Base-by-base conservation (phyloP, 2,329 filamentous ascomycete species). In the Plectosphaerella plurivora region DNA sequence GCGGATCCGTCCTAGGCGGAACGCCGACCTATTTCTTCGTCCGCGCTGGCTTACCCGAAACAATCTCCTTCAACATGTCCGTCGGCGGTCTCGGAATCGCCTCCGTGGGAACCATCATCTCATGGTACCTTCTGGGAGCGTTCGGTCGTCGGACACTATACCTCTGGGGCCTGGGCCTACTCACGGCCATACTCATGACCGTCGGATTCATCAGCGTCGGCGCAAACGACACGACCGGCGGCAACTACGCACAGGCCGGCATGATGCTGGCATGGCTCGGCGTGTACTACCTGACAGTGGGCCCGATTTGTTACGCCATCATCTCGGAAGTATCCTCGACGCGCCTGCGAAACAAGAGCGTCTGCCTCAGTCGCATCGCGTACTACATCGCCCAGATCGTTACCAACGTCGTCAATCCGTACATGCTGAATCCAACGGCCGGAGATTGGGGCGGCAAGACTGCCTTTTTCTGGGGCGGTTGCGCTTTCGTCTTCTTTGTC, bases 91-190 rank as follows among this genome's bases (percentile, higher is more conserved):
- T 66, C 33, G 63, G 62, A 7, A 61, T 74, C 45, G 70, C 66
- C 15, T 66, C 71, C 33, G 54, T 68, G 2, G 71, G 69, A 3
- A 73, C 69, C 2, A 55, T 73, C n/a, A 53, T 73, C 36, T 75
- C 72, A 3, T 75, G 72, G 68, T 66, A 72, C 51, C 68, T 71
- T 46, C 69, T 77, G 25, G 66, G 66, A 54, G 57, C 58, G n/a
- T 68, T 66, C 20, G 75, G 75, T 22, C 71, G 74, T n/a, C 65
- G 74, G 22, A 69, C 63, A 1, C 70, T 76, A 52, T 75, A 69
- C 61, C 59, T 75, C 10, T 57, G 54, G 5, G 74, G 75, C 8
- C 66, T 75, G 50, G 55, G 63, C 2, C 59, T 44, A 12, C 56
- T 77, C 16, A 60, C 66, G 1, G 49, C 64, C 11, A 67, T 75